Base-by-base conservation (phyloP, 2,329 filamentous ascomycete species). In the Fusarium sp. region DNA sequence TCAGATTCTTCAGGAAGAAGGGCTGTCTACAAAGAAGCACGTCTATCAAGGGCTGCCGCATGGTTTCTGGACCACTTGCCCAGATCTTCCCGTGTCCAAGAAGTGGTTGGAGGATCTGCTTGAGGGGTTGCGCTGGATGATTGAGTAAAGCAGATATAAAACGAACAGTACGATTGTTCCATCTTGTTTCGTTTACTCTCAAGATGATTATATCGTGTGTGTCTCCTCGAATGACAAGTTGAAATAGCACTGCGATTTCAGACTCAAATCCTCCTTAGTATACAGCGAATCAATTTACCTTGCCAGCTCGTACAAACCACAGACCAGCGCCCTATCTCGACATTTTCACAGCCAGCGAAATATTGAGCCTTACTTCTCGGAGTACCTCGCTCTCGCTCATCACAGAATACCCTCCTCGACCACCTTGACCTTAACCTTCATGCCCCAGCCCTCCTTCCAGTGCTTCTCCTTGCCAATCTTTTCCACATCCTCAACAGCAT, bases 391-490 rank as follows among this genome's bases (percentile, higher is more conserved):
- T 52, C 11, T 60, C 43, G 32, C 8, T 59, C 11, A 59, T 66
- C 67, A 75, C 20, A 76, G 65, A 27, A 82, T 81, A 0, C 79
- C 80, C 32, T 83, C 80, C 43, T 82, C 78, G 1, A 82, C 79
- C 45, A 83, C 80, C 35, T 69, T 71, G 12, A 83, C 80, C 57
- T 80, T 78, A 27, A 84, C 81, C 65, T 82, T 81, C 81, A 84
- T 82, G 4, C 82, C 82, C 81, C 82, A 84, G 6, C 78, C 78
- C 2, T 80, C 81, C 33, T 81, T 75, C 82, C 88, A 91, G 67
- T 88, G 85, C 83, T 91, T 91, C 80, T 85, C 87, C 83, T 91
- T 91, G 1, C 90, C 90, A 8, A 87, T 82, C 80, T 90, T 91
- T 71, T 88, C 84, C 37, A 90, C 79, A 78, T 83, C 79, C 45